Conservation (phyloP, 2,329 filamentous ascomycete genomes). For the Pseudocercospora ulei region DNA sequence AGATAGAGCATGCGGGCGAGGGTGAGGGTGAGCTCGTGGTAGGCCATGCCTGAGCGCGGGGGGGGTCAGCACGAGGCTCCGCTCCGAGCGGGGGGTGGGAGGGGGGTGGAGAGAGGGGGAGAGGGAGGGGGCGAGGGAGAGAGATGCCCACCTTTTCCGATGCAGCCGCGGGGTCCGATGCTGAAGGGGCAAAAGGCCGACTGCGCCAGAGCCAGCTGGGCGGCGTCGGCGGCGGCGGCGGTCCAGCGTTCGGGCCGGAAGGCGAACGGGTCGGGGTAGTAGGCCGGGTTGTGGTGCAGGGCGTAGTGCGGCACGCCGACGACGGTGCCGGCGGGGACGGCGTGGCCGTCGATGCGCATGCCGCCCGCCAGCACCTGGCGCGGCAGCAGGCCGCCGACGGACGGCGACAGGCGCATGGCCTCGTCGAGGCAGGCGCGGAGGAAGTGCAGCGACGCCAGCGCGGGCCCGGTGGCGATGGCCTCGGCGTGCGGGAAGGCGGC, state of each 20-base stretch:
- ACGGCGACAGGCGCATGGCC: constrained; percentile 41
- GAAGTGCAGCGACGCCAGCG: constrained; percentile 35
- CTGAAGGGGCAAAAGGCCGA: constrained; percentile 22
- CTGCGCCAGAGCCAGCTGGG: constrained; percentile 16
- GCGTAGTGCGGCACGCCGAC: constrained; percentile 33
- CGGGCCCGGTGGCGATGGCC: constrained; percentile 39
- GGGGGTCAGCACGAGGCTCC: neutral
- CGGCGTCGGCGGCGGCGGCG: constrained; percentile 4
- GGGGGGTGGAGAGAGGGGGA: too few species aligned
- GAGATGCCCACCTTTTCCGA: constrained; percentile 18
- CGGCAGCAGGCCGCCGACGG: constrained; percentile 34
- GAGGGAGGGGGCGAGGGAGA: too few species aligned
- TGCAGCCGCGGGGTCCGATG: constrained; percentile 21
- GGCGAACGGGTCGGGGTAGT: constrained; percentile 25
- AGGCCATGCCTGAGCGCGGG: constrained; percentile 18
- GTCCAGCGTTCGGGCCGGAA: constrained; percentile 29
- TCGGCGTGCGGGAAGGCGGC: constrained; percentile 42
- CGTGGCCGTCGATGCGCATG: constrained; percentile 31
- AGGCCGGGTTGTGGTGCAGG: constrained; percentile 32
- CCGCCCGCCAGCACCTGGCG: constrained; percentile 32
- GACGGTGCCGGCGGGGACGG: constrained; percentile 33
- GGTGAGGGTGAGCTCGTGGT: constrained; percentile 20
- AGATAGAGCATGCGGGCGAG: constrained; percentile 18
- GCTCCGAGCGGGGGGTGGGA: neutral
- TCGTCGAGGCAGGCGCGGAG: constrained; percentile 44